Percentiles rank a stretch among this genome's conserved stretches.
These are phyloP conservation scores for Talaromyces piceae DNA, from an alignment of 2,329 filamentous ascomycete species.

Conservation along the genomic window DNA sequence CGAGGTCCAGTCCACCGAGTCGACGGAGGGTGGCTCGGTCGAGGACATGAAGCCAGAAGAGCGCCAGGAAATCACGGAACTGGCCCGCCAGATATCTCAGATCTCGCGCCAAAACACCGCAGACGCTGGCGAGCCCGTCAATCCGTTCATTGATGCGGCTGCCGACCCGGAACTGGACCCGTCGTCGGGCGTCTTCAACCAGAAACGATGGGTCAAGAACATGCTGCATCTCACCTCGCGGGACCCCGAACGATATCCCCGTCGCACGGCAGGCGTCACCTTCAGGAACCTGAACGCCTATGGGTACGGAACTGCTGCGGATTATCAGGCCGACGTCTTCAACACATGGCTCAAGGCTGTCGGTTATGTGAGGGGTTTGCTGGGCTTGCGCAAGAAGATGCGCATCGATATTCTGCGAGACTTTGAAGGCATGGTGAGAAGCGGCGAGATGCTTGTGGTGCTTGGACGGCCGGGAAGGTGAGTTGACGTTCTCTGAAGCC, in stretches of 20 bases:
- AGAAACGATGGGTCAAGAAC: slow-evolving; percentile 40
- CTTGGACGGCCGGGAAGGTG: slow-evolving; percentile 42
- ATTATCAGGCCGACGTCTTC: slow-evolving; percentile 40
- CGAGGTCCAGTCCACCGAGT: background rate
- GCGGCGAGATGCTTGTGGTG: slow-evolving; percentile 52
- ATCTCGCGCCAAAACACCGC: slow-evolving; percentile 7
- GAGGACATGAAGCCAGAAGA: slow-evolving; percentile 8
- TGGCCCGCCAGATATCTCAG: slow-evolving; percentile 12
- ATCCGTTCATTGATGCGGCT: slow-evolving; percentile 30
- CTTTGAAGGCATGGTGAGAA: slow-evolving; percentile 57
- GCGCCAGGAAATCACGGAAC: slow-evolving; percentile 6
- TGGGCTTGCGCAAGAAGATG: slow-evolving; percentile 29
- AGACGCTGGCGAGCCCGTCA: slow-evolving; percentile 14
- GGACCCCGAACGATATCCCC: slow-evolving; percentile 27
- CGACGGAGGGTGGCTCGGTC: slow-evolving; percentile 4
- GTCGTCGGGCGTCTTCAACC: slow-evolving; percentile 34
- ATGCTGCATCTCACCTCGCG: slow-evolving; percentile 26
- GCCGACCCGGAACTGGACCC: slow-evolving; percentile 36
- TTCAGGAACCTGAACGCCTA: slow-evolving; percentile 40
- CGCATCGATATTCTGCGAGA: slow-evolving; percentile 56
- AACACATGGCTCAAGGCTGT: slow-evolving; percentile 31
- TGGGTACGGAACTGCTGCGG: slow-evolving; percentile 35
- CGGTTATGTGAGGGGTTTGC: slow-evolving; percentile 23
- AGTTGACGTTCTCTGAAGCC: background rate
- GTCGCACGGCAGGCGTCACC: slow-evolving; percentile 32